phyloP scores from a whole-genome alignment of 192 early-diverging fungal genomes.

The Coemansia sp. region DNA sequence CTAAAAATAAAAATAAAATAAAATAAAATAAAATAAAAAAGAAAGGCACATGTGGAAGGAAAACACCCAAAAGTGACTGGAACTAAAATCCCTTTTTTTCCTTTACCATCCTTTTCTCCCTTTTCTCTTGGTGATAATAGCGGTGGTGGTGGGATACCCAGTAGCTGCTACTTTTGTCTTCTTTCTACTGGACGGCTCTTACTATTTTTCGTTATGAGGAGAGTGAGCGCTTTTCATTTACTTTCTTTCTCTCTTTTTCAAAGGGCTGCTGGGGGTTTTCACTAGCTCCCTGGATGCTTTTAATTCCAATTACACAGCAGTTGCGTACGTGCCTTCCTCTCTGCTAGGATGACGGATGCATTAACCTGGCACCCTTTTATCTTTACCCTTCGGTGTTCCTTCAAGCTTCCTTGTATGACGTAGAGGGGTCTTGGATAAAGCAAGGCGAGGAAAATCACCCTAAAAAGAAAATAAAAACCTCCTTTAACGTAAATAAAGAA shows the following conservation, averaged over 20 bases:
- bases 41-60: conserved; percentile 14
- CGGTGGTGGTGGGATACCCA: not conserved
- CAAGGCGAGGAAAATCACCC: too few species aligned
- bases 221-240: not conserved
- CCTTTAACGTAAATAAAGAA: too few species aligned
- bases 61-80: conserved; percentile 2
- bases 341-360: too few species aligned
- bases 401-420: too few species aligned
- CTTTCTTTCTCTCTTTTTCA: conserved; percentile 1
- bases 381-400: too few species aligned
- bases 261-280: too few species aligned
- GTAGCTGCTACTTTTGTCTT: not conserved
- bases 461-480: too few species aligned
- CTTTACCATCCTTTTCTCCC: not conserved
- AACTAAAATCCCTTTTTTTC: not conserved
- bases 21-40: conserved; percentile 4
- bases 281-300: too few species aligned
- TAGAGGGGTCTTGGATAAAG: too few species aligned
- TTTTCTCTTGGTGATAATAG: not conserved
- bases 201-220: not conserved
- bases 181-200: not conserved
- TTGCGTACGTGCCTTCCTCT: too few species aligned
- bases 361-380: too few species aligned
- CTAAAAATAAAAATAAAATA: not conserved
- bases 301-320: too few species aligned